Evolutionary conservation across 2,329 filamentous ascomycete genomes (phyloP), one percentile per base, ranked within the genome.

Genomic region (Metarhizium rileyi): DNA sequence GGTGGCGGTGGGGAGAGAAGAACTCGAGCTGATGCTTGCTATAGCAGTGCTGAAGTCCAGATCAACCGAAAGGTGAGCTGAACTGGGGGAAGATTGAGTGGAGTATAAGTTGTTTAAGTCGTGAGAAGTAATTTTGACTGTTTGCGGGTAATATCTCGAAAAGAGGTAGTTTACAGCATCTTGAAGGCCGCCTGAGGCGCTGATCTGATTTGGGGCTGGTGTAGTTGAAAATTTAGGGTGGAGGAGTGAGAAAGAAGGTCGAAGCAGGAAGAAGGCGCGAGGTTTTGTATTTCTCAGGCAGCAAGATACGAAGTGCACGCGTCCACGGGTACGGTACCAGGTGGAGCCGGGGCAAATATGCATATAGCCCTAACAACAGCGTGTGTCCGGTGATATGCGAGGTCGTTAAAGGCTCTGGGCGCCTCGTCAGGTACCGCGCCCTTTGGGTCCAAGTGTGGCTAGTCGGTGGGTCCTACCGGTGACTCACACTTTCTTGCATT

Each of bases 21-120:
- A 77, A 80, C 76, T 78, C 59, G 69, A 72, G 78, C 75, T 72
- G 71, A 67, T 71, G 75, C 73, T 75, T 64, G 63, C 62, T 66
- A 72, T 69, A 76, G 80, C 78, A 70, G 71, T 70, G 75, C 75
- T 76, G 63, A 72, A 81, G 79, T 84, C 84, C 83, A 86, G 80
- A 64, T 79, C 77, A 70, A 78, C 79, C 78, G 69, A 70, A 73
- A 73, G 67, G 76, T 77, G 78, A 77, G 59, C 63, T 70, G 63
- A 65, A 63, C 55, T 53, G 55, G 63, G 63, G 55, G 64, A 58
- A 55, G 64, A 57, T 69, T 66, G 73, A 76, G 75, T 71, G 70
- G 76, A 62, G 72, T 44, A 14, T 14, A 68, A 59, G 58, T 55
- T 64, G 63, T 66, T 62, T 54, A 57, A 61, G 56, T 66, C 65